Percentiles rank a stretch among this genome's conserved stretches.
Evolutionary conservation across 2,329 filamentous ascomycete species (phyloP).

Genomic region (Diaporthe sp.): DNA sequence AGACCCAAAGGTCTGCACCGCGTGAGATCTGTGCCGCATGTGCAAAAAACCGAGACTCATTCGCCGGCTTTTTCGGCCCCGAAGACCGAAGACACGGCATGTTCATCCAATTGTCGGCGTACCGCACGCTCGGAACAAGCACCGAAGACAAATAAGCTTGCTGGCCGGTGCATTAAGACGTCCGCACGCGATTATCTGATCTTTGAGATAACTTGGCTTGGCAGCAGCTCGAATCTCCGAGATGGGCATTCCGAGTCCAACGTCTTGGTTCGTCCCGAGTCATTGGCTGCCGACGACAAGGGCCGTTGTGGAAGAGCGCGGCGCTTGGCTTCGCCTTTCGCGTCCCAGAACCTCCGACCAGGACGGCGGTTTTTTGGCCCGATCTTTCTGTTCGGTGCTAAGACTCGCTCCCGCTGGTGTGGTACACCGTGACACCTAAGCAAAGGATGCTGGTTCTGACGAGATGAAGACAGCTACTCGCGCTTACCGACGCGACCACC

Average conservation of each 20-base stretch:
- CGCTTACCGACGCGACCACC: not conserved
- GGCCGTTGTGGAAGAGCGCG: not conserved
- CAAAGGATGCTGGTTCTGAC: not conserved
- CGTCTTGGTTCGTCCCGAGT: constrained; percentile 15
- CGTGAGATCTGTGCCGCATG: not conserved
- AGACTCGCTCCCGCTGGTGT: not conserved
- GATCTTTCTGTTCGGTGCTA: not conserved
- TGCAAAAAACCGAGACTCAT: not conserved
- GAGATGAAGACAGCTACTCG: not conserved
- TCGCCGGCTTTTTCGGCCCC: not conserved
- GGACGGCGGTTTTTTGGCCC: not conserved
- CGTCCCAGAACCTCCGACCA: not conserved
- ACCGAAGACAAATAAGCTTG: not conserved
- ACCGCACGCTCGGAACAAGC: not conserved
- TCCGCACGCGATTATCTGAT: not conserved
- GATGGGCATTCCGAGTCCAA: not conserved
- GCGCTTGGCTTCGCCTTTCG: constrained; percentile 13
- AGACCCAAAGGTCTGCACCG: too few relatives aligned
- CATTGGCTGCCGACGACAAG: not conserved
- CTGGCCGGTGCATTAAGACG: not conserved
- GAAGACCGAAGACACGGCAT: not conserved
- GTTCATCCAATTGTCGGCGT: not conserved
- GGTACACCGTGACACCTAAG: not conserved
- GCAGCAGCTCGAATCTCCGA: constrained; percentile 14
- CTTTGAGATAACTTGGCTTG: constrained; percentile 3